Base-by-base conservation (phyloP, 148 eudicot species). In the Simmondsia chinensis region DNA sequence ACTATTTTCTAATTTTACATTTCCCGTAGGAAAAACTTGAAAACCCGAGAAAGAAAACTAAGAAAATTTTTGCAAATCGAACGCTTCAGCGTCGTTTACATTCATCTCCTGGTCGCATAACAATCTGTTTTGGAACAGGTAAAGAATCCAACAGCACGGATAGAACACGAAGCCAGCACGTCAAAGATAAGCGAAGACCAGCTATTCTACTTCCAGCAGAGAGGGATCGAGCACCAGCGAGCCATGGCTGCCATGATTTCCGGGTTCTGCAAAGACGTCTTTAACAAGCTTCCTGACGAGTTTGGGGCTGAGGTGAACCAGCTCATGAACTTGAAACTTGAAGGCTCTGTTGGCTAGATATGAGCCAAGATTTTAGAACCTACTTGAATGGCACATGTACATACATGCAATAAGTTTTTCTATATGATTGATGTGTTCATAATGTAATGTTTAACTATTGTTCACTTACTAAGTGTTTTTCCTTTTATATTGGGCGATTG, bases 101-200 rank as follows among this genome's bases (percentile, higher is more conserved):
- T 3, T 31, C 46, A 16, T 3, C 22, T 38, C 31, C 20, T 9
- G 40, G 16, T 29, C 36, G 47, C 37, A 28, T 27, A 19, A 43
- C 20, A 7, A 39, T 15, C 44, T 36, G 3, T 45, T 46, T 17
- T 13, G 4, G 10, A 55, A 56, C 68, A 83, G 97, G 77, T 63
- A 6, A 88, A 83, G 65, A 83, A 83, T 49, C 87, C 77, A 0
- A 43, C 69, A 8, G 80, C 83, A 0, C 68, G 82, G 16, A 60
- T 88, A 10, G 97, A 89, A 42, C 97, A 89, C 17, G 95, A 89
- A 72, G 97, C 97, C n/a, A 89, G 87, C 60, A 89, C 95, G 37
- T 84, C 87, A 7, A 84, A 84, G 50, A 89, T 89, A 3, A 87
- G 97, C n/a, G 85, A 81, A 57, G 95, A 89, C 36, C 97, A 89